phyloP scores from a whole-genome alignment of 495 filamentous ascomycete genomes.

The Aspergillus sparsus region DNA sequence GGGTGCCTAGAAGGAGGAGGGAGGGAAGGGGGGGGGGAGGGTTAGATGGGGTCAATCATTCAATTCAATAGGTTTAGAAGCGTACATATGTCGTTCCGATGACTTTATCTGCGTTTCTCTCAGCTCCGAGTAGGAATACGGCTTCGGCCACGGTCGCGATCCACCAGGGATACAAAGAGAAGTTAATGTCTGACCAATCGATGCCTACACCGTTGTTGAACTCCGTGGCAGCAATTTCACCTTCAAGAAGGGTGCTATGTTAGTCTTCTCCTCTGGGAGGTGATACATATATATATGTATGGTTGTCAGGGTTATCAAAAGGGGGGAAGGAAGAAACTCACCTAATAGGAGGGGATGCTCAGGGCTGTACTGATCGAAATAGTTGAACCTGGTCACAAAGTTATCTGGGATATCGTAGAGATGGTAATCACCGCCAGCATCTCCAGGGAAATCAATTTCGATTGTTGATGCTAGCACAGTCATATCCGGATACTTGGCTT shows the following conservation, averaged over 20 bases:
- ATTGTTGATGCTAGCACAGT: slow-evolving; percentile 48
- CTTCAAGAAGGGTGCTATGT: slow-evolving; percentile 10
- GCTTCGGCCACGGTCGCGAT: slow-evolving; percentile 59
- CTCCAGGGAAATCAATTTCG: slow-evolving; percentile 39
- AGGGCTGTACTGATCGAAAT: slow-evolving; percentile 47
- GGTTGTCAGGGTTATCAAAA: not conserved
- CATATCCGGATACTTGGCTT: slow-evolving; percentile 51
- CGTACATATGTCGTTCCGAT: slow-evolving; percentile 44
- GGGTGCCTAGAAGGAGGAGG: slow-evolving; percentile 37
- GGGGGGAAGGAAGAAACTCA: slow-evolving; percentile 33
- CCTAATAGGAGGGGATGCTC: slow-evolving; percentile 48
- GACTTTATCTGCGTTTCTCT: slow-evolving; percentile 61
- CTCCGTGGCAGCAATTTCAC: slow-evolving; percentile 56
- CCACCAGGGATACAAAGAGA: slow-evolving; percentile 54
- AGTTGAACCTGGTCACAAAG: slow-evolving; percentile 55
- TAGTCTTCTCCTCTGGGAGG: not conserved
- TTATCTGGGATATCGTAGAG: slow-evolving; percentile 52
- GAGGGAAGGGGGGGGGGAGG: not conserved
- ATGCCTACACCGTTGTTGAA: slow-evolving; percentile 34
- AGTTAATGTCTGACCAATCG: slow-evolving; percentile 34
- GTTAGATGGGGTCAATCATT: slow-evolving; percentile 8
- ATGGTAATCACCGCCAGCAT: slow-evolving; percentile 49
- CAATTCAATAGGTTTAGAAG: slow-evolving; percentile 15
- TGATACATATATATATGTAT: not conserved
- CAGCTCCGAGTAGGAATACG: slow-evolving; percentile 64